Evolutionary conservation across 2,329 filamentous ascomycete genomes (phyloP).

Genomic region (Elsinoe ampelina): DNA sequence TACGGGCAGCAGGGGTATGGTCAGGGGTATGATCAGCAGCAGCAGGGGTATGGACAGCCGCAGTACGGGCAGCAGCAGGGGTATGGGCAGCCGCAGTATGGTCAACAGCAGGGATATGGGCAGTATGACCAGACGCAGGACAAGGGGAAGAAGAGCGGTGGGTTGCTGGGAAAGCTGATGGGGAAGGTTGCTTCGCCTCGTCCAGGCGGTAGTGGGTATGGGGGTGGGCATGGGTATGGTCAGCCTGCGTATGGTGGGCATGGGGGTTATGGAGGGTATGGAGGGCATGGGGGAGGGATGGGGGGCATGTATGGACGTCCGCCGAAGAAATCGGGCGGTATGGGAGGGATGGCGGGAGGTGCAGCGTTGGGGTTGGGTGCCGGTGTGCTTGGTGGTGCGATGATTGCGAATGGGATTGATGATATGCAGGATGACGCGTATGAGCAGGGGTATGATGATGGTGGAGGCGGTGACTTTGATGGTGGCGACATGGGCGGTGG

Average conservation of each 20-base stretch:
- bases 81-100: slow-evolving; percentile 19
- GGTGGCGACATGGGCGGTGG: slow-evolving; percentile 25
- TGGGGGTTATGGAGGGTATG: slow-evolving; percentile 32
- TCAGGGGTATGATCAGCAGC: slow-evolving; percentile 19
- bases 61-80: slow-evolving; percentile 23
- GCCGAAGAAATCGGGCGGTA: slow-evolving; percentile 36
- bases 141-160: slow-evolving; percentile 19
- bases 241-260: slow-evolving; percentile 24
- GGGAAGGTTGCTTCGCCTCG: neutral
- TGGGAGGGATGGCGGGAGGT: slow-evolving; percentile 67
- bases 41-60: slow-evolving; percentile 22
- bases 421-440: slow-evolving; percentile 48
- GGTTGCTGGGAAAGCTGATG: slow-evolving; percentile 15
- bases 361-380: slow-evolving; percentile 71
- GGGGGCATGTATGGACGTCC: slow-evolving; percentile 34
- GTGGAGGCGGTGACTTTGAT: slow-evolving; percentile 25
- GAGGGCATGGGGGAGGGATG: slow-evolving; percentile 32
- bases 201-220: neutral
- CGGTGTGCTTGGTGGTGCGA: slow-evolving; percentile 66
- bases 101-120: slow-evolving; percentile 28
- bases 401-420: slow-evolving; percentile 56
- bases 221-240: neutral
- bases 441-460: slow-evolving; percentile 38
- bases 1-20: slow-evolving; percentile 22
- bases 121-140: slow-evolving; percentile 23